These are phyloP conservation scores for Yamadazyma epiphylla DNA, from an alignment of 1,139 yeast genomes.

Conservation along the genomic window DNA sequence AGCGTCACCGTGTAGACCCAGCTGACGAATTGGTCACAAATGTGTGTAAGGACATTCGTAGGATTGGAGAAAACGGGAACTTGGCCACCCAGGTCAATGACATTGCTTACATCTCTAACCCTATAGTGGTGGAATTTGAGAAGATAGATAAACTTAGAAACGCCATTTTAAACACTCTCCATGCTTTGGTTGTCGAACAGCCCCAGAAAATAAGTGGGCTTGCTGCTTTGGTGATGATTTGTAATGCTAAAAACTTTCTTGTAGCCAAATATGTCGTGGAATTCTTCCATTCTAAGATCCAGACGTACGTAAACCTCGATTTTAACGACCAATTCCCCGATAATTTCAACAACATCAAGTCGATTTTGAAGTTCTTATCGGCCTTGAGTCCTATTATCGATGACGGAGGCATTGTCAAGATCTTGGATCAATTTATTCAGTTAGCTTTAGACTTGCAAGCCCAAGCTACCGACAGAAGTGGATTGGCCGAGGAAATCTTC, in stretches of 20 bases:
- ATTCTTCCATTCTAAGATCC: slow-evolving; percentile 60
- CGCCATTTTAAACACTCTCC: slow-evolving; percentile 58
- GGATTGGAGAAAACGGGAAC: slow-evolving; percentile 62
- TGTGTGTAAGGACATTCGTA: slow-evolving; percentile 54
- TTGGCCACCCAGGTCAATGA: slow-evolving; percentile 55
- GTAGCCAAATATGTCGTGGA: slow-evolving; percentile 73
- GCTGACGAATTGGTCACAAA: slow-evolving; percentile 37
- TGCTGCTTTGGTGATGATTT: slow-evolving; percentile 64
- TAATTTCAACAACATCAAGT: slow-evolving; percentile 69
- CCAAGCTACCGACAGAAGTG: slow-evolving; percentile 32
- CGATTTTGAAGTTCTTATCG: slow-evolving; percentile 67
- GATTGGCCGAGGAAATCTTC: slow-evolving; percentile 67
- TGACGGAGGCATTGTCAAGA: slow-evolving; percentile 44
- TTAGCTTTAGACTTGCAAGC: slow-evolving; percentile 57
- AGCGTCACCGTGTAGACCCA: slow-evolving; percentile 41
- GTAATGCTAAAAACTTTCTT: slow-evolving; percentile 61
- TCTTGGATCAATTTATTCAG: slow-evolving; percentile 54
- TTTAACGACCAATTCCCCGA: slow-evolving; percentile 37
- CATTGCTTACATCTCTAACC: slow-evolving; percentile 62
- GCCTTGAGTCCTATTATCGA: slow-evolving; percentile 60
- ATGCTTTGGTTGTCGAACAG: slow-evolving; percentile 76
- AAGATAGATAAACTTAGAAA: slow-evolving; percentile 59
- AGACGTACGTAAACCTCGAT: slow-evolving; percentile 47
- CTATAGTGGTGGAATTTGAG: slow-evolving; percentile 66
- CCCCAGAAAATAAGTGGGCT: slow-evolving; percentile 82